Percentiles rank a stretch among this genome's conserved stretches.
Evolutionary conservation across 78 protist species (phyloP).

Genomic region (Thecamonas trahens): DNA sequence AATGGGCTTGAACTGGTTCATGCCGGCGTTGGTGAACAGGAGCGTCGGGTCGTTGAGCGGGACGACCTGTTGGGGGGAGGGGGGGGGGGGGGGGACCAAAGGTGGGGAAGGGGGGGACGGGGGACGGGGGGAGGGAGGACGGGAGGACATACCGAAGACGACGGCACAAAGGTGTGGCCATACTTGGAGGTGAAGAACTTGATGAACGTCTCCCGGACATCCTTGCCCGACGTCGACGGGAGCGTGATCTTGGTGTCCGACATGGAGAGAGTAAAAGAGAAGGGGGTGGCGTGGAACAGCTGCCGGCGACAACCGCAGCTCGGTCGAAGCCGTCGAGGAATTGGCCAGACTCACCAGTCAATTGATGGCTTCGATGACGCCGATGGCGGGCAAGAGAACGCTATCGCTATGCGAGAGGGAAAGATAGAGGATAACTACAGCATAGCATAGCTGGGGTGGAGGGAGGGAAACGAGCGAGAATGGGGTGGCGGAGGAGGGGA

Average conservation of each 20-base stretch:
- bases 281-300: neutral
- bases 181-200: constrained; percentile 64
- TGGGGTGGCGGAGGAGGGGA: neutral
- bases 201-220: constrained; percentile 79
- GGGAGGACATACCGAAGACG: too few species aligned
- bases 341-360: too few species aligned
- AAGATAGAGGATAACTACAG: neutral
- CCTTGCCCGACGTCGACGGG: constrained; percentile 17
- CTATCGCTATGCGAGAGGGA: constrained; percentile 7
- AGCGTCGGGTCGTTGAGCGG: constrained; percentile 96
- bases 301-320: neutral
- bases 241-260: neutral
- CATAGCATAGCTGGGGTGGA: neutral
- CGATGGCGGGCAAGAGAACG: too few species aligned
- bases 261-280: neutral
- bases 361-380: too few species aligned
- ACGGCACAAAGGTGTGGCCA: constrained; percentile 68
- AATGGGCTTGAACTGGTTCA: constrained; percentile 95
- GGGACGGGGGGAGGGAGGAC: too few species aligned
- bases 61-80: too few species aligned
- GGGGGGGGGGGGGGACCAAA: too few species aligned
- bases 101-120: too few species aligned
- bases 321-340: too few species aligned
- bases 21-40: constrained; percentile 96
- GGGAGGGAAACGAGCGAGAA: neutral